These are phyloP conservation scores for Apiospora sp. DNA, from an alignment of 2,329 filamentous ascomycete genomes.

Conservation along the genomic window DNA sequence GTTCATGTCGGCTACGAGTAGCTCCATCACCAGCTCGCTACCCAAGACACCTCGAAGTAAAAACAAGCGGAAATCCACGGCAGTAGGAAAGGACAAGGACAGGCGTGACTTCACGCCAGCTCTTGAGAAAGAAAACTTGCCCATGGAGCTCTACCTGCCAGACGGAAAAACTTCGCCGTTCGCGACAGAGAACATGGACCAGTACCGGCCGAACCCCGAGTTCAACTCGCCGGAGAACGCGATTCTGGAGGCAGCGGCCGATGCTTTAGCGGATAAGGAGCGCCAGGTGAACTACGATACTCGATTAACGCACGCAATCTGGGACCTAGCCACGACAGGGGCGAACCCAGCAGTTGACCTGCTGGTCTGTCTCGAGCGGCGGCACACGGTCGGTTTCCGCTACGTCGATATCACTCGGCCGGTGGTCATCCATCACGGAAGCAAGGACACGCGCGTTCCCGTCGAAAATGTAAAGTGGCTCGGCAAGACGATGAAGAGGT, in stretches of 20 bases:
- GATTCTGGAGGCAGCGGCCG: conserved; percentile 61
- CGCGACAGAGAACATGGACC: conserved; percentile 59
- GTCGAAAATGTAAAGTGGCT: conserved; percentile 96
- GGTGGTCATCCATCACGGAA: conserved; percentile 94
- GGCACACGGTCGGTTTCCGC: conserved; percentile 91
- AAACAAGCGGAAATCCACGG: conserved; percentile 64
- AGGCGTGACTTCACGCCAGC: conserved; percentile 46
- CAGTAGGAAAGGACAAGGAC: conserved; percentile 40
- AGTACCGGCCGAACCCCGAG: conserved; percentile 46
- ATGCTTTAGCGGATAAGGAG: conserved; percentile 73
- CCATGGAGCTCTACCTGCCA: conserved; percentile 28
- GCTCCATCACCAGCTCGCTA: conserved; percentile 80
- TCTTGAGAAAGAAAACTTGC: conserved; percentile 60
- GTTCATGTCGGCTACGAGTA: conserved; percentile 92
- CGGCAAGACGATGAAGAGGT: conserved; percentile 90
- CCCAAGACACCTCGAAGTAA: conserved; percentile 69
- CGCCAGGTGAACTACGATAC: conserved; percentile 81
- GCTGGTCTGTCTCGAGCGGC: conserved; percentile 88
- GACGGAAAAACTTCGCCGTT: conserved; percentile 29
- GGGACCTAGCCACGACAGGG: conserved; percentile 88
- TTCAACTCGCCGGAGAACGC: conserved; percentile 36
- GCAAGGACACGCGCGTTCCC: conserved; percentile 87
- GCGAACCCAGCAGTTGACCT: conserved; percentile 95
- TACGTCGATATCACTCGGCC: conserved; percentile 95
- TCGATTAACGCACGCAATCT: conserved; percentile 90